These are phyloP conservation scores for Candida sp. DNA, from an alignment of 1,139 yeast genomes.

Conservation along the genomic window DNA sequence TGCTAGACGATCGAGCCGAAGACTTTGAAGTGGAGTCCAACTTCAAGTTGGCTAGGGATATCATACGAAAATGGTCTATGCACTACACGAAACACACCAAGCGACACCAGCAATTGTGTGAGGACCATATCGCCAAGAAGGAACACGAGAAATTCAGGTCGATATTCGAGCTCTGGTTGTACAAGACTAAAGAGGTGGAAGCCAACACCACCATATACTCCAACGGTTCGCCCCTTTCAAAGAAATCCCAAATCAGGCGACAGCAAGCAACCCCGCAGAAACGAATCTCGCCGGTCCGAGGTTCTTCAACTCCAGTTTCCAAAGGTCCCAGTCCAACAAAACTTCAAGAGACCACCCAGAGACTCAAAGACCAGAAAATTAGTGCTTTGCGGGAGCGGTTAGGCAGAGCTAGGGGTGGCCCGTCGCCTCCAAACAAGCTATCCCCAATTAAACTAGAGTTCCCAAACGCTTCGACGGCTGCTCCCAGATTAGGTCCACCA, in stretches of 20 bases:
- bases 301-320: constrained; percentile 27
- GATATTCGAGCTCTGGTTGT: constrained; percentile 43
- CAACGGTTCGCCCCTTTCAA: constrained; percentile 42
- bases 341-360: constrained; percentile 42
- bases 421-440: constrained; percentile 16
- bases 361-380: constrained; percentile 37
- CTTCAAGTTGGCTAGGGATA: constrained; percentile 25
- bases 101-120: constrained; percentile 41
- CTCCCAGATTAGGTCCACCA: constrained; percentile 27
- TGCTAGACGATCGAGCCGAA: constrained; percentile 32
- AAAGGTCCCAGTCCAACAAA: constrained; percentile 40
- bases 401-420: constrained; percentile 28
- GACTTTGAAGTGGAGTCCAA: constrained; percentile 33
- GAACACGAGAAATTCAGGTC: constrained; percentile 29
- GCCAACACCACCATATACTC: constrained; percentile 25
- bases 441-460: constrained; percentile 3
- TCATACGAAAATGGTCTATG: constrained; percentile 44
- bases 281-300: constrained; percentile 17
- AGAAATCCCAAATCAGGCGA: constrained; percentile 17
- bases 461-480: background rate
- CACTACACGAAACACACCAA: constrained; percentile 34
- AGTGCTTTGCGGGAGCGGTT: constrained; percentile 40
- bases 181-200: constrained; percentile 20
- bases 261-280: constrained; percentile 31
- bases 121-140: constrained; percentile 38